These are phyloP conservation scores for Filosporella fistucella DNA, from an alignment of 495 filamentous ascomycete species.

Conservation along the genomic window DNA sequence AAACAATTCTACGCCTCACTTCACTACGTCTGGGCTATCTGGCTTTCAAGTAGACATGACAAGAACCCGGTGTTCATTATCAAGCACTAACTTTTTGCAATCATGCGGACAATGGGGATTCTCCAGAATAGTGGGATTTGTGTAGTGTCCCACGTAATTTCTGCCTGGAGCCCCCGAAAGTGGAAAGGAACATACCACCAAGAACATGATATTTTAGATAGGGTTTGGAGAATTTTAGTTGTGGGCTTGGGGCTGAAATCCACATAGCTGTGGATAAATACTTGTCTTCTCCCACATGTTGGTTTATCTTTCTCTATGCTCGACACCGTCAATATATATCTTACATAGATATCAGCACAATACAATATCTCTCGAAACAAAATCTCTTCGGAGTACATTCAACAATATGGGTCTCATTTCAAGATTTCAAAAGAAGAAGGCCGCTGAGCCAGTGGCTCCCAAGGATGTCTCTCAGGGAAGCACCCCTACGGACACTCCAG, in stretches of 20 bases:
- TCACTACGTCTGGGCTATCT: neutral
- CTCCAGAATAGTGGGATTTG: neutral
- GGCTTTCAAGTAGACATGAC: too few relatives aligned
- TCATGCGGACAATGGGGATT: neutral
- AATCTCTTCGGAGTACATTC: too few relatives aligned
- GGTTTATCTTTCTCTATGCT: neutral
- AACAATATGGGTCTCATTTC: neutral
- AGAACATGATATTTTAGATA: too few relatives aligned
- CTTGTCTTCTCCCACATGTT: neutral
- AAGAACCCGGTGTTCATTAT: neutral
- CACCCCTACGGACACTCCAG: neutral
- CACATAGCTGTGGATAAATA: neutral
- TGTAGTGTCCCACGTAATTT: neutral
- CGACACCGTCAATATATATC: neutral
- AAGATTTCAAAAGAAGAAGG: conserved; percentile 2
- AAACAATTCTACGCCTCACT: neutral
- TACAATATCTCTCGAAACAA: neutral
- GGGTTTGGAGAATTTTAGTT: too few relatives aligned
- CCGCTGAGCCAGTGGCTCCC: conserved; percentile 4
- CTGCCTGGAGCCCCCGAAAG: too few relatives aligned
- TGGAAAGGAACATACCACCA: neutral
- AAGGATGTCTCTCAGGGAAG: conserved; percentile 21
- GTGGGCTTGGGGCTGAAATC: neutral
- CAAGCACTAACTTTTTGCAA: neutral
- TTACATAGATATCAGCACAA: neutral